phyloP scores from a whole-genome alignment of 2,329 filamentous ascomycete genomes.

The Aspergillus pseudotamarii region DNA sequence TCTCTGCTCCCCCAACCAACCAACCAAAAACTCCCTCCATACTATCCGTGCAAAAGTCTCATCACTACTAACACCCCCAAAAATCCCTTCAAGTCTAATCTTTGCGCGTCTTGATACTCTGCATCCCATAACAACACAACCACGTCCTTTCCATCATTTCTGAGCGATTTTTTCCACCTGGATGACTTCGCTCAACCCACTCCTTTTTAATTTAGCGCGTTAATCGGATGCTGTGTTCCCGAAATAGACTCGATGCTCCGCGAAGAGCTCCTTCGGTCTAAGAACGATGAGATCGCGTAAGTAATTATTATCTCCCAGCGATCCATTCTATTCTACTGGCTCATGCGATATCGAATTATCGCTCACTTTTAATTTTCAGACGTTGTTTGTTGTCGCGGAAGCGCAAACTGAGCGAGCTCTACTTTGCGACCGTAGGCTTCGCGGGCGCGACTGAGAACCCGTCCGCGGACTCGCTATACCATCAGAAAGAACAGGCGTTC shows the following conservation, averaged over 20 bases:
- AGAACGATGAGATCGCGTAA: slow-evolving; percentile 56
- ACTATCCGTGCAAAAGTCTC: slow-evolving; percentile 26
- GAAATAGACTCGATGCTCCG: slow-evolving; percentile 53
- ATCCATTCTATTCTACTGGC: slow-evolving; percentile 22
- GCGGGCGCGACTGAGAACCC: slow-evolving; percentile 55
- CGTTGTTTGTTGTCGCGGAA: slow-evolving; percentile 76
- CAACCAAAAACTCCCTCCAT: slow-evolving; percentile 25
- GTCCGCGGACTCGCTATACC: slow-evolving; percentile 56
- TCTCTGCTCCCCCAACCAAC: slow-evolving; percentile 21
- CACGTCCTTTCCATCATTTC: slow-evolving; percentile 46
- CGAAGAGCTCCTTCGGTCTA: slow-evolving; percentile 53
- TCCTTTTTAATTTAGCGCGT: slow-evolving; percentile 47
- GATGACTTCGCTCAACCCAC: slow-evolving; percentile 44
- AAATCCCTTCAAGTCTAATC: slow-evolving; percentile 37
- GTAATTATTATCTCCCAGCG: slow-evolving; percentile 40
- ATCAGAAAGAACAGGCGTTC: slow-evolving; percentile 55
- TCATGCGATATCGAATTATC: slow-evolving; percentile 29
- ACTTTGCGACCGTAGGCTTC: slow-evolving; percentile 71
- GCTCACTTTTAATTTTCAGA: slow-evolving; percentile 46
- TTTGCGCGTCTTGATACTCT: slow-evolving; percentile 32
- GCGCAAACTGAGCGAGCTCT: slow-evolving; percentile 87
- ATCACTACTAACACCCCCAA: slow-evolving; percentile 30
- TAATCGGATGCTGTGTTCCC: slow-evolving; percentile 54
- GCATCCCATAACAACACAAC: slow-evolving; percentile 43
- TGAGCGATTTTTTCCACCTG: slow-evolving; percentile 49